Evolutionary conservation across 192 early-diverging fungal species (phyloP), one percentile per base, ranked within the genome.

Genomic region (Funneliformis geosporum): DNA sequence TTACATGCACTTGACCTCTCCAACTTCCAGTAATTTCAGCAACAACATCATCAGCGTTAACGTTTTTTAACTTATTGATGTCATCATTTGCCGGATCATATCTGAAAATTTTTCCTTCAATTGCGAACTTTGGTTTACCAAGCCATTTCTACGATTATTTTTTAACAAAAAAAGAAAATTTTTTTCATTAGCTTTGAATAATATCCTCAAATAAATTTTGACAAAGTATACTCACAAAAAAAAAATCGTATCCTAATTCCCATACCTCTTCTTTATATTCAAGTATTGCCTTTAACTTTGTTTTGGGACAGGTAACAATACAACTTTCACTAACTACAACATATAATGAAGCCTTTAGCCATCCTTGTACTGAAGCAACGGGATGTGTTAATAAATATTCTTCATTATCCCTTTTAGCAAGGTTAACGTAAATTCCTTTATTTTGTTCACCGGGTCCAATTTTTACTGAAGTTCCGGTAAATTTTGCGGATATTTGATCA

Each of bases 391-490:
- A 75, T 68, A 84, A 76, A 83, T 94, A 94, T 82, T 84, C 87
- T 76, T 94, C 93, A 82, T 89, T 83, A 80, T 85, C 84, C 11
- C 88, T 86, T 40, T 87, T 78, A 33, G 79, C 81, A 5, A 94
- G 75, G 14, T 83, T 90, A 61, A 94, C 83, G 79, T 88, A 94
- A 40, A 93, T 86, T 21, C 93, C 92, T 39, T 87, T 85, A 85
- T 89, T 88, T 62, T 88, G 85, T 23, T 87, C 85, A 16, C 93
- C 93, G 2, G 93, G 83, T 9, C 88, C 86, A 69, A 94, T 85
- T 65, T 91, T 92, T 69, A 92, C 83, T n/a, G 89, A 89, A 8
- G 92, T 90, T 50, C 93, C 92, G 8, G 93, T 92, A 78, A 94
- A 94, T 80, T 87, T 86, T 60, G 91, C 93, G 23, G 83, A 75